These are phyloP conservation scores for Nidularia pulvinata DNA, from an alignment of 768 basidiomycete species.

Conservation along the genomic window DNA sequence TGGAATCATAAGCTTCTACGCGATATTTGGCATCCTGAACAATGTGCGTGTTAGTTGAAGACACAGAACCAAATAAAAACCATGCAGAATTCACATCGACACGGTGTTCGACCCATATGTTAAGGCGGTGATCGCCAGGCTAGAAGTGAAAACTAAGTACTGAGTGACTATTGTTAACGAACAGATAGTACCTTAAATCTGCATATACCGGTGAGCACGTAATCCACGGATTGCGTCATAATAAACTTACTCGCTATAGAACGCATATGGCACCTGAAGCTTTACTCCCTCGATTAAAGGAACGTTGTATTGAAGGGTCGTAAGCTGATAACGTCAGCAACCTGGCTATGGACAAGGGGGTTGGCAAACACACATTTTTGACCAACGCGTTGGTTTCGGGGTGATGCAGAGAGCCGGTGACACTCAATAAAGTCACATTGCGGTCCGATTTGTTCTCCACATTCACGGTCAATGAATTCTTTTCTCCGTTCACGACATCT, in stretches of 20 bases:
- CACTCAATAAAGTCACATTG: conserved; percentile 66
- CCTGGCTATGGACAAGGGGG: background rate
- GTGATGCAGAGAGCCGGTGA: conserved; percentile 69
- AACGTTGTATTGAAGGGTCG: conserved; percentile 49
- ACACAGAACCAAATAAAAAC: background rate
- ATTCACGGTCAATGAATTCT: conserved; percentile 60
- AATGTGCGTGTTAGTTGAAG: conserved; percentile 1
- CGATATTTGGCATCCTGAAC: conserved; percentile 55
- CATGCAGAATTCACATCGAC: conserved; percentile 45
- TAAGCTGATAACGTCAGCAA: conserved; percentile 41
- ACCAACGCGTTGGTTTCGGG: conserved; percentile 61
- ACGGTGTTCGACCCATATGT: conserved; percentile 74
- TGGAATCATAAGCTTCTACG: conserved; percentile 71
- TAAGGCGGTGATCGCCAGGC: conserved; percentile 77
- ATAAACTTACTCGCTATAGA: conserved; percentile 77
- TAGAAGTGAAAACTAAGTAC: conserved; percentile 19
- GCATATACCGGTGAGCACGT: conserved; percentile 7
- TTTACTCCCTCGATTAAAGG: conserved; percentile 55
- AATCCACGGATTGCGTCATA: conserved; percentile 3
- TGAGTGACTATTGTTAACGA: conserved; percentile 2
- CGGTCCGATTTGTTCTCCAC: conserved; percentile 78
- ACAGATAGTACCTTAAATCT: conserved; percentile 59
- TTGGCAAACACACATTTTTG: conserved; percentile 57
- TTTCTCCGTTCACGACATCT: conserved; percentile 88
- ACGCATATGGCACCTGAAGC: conserved; percentile 67